Evolutionary conservation across 2,329 filamentous ascomycete genomes (phyloP).

Genomic region (Neonectria faginata): DNA sequence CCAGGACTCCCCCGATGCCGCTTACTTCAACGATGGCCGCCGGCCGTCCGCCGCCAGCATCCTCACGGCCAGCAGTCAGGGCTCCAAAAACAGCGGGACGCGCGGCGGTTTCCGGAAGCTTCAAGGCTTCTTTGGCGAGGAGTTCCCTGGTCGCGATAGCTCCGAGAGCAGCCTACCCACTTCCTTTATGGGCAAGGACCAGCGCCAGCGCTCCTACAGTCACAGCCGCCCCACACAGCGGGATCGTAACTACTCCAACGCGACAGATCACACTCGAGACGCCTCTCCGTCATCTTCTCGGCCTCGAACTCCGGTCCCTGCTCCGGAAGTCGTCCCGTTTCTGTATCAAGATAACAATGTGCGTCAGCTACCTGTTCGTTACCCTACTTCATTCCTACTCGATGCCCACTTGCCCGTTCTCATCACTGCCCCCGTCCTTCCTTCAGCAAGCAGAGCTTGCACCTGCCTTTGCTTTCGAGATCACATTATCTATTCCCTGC

Average conservation of each 20-base stretch:
- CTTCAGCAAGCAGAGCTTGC: slow-evolving; percentile 15
- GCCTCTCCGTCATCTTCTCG: slow-evolving; percentile 80
- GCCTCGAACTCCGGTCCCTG: slow-evolving; percentile 86
- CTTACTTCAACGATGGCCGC: slow-evolving; percentile 76
- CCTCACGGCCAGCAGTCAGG: slow-evolving; percentile 81
- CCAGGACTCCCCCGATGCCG: slow-evolving; percentile 71
- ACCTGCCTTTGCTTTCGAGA: slow-evolving; percentile 10
- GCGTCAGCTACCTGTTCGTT: slow-evolving; percentile 53
- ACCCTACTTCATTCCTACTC: slow-evolving; percentile 40
- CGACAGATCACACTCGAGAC: slow-evolving; percentile 78
- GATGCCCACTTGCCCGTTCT: slow-evolving; percentile 26
- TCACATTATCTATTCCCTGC: slow-evolving; percentile 11
- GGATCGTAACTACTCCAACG: slow-evolving; percentile 84
- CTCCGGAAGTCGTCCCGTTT: slow-evolving; percentile 97
- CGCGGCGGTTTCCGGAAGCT: slow-evolving; percentile 83
- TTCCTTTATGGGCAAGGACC: slow-evolving; percentile 64
- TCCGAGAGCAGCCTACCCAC: slow-evolving; percentile 76
- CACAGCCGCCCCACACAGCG: slow-evolving; percentile 69
- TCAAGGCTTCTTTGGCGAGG: slow-evolving; percentile 93
- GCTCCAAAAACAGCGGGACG: slow-evolving; percentile 79
- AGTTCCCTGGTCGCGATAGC: slow-evolving; percentile 79
- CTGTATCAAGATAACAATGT: slow-evolving; percentile 86
- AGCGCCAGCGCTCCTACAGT: slow-evolving; percentile 72
- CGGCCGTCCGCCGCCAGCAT: slow-evolving; percentile 90
- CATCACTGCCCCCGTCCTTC: slow-evolving; percentile 29